Evolutionary conservation across 148 eudicot species (phyloP).

Genomic region (Cornus controversa): DNA sequence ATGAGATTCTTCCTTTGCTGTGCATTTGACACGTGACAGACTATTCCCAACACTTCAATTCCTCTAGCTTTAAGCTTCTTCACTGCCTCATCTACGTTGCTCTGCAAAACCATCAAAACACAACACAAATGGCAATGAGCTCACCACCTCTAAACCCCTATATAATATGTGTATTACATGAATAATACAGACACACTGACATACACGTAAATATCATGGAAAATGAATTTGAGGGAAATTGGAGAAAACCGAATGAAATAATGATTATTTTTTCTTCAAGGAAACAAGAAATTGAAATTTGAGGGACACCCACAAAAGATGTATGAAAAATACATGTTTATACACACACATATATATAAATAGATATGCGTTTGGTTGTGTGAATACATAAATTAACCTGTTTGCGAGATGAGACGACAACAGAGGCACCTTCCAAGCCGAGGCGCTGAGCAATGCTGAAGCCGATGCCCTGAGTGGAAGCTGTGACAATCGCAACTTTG

Average conservation of each 20-base stretch:
- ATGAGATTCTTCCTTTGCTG: conserved; percentile 77
- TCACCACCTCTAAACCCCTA: background rate
- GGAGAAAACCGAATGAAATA: background rate
- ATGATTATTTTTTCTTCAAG: too few species aligned
- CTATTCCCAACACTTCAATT: conserved; percentile 76
- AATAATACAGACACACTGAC: background rate
- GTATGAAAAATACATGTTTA: too few species aligned
- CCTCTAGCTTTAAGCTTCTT: conserved; percentile 65
- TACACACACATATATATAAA: too few species aligned
- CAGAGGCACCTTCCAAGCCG: conserved; percentile 87
- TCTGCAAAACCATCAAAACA: conserved; percentile 38
- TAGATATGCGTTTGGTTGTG: too few species aligned
- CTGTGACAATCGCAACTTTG: conserved; percentile 85
- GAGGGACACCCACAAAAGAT: too few species aligned
- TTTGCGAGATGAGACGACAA: conserved; percentile 79
- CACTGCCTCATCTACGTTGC: conserved; percentile 89
- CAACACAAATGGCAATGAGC: background rate
- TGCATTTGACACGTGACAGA: conserved; percentile 87
- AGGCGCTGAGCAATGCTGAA: conserved; percentile 77
- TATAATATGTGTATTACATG: too few species aligned
- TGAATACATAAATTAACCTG: conserved; percentile 39
- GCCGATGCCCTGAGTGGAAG: conserved; percentile 97
- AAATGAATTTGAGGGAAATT: too few species aligned
- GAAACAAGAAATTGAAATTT: too few species aligned
- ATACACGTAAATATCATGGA: too few species aligned